Conservation (phyloP, 345 rosid species). For the Acer saccharum region DNA sequence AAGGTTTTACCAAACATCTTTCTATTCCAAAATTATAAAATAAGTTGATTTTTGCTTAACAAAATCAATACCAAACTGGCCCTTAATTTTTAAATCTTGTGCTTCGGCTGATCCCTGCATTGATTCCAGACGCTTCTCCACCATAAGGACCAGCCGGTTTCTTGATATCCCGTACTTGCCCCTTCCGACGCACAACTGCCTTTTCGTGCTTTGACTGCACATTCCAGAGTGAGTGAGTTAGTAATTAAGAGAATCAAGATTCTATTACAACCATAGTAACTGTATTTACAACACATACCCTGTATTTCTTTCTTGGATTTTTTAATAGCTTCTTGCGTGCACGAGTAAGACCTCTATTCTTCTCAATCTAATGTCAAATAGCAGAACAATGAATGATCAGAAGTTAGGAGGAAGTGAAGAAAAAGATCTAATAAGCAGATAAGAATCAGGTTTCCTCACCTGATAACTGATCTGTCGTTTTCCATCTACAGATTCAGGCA, state of each 20-base stretch:
- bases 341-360: constrained; percentile 76
- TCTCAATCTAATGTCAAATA: constrained; percentile 48
- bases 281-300: constrained; percentile 39
- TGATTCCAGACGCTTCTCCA: constrained; percentile 76
- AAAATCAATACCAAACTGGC: no score
- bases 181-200: constrained; percentile 45
- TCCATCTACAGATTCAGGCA: constrained; percentile 69
- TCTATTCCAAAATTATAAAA: no score
- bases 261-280: neutral
- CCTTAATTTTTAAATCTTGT: constrained; percentile 49
- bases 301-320: constrained; percentile 85
- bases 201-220: constrained; percentile 53
- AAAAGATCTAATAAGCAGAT: neutral
- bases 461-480: constrained; percentile 56
- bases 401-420: neutral
- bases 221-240: neutral
- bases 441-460: constrained; percentile 39
- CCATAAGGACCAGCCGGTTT: constrained; percentile 56
- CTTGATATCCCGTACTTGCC: constrained; percentile 62
- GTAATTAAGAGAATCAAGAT: neutral
- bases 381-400: neutral
- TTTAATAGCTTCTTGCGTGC: constrained; percentile 57
- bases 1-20: no score
- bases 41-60: no score
- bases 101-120: constrained; percentile 63